Conservation (phyloP, 352 stramenopile species). For the Elongisporangium anandrum region DNA sequence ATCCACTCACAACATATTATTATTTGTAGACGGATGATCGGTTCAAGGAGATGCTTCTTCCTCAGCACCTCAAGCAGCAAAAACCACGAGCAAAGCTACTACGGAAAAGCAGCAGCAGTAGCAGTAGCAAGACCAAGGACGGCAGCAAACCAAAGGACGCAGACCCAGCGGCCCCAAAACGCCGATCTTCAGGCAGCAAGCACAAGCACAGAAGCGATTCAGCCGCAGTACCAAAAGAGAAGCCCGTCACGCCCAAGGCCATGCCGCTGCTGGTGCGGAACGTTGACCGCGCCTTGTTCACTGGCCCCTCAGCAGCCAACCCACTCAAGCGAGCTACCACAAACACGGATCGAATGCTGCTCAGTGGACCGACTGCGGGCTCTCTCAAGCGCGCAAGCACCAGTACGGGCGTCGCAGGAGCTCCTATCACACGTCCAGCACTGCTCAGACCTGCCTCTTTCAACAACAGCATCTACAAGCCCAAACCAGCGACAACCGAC, state of each 20-base stretch:
- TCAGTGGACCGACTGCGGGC: neutral
- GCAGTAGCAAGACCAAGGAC: neutral
- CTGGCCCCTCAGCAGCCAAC: slow-evolving; percentile 9
- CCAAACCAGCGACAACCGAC: neutral
- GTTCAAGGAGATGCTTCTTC: slow-evolving; percentile 45
- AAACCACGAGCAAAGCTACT: slow-evolving; percentile 16
- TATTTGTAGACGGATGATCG: slow-evolving; percentile 13
- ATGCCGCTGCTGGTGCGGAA: slow-evolving; percentile 28
- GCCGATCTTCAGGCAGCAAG: neutral
- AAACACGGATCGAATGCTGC: neutral
- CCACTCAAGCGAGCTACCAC: neutral
- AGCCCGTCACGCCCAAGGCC: slow-evolving; percentile 6
- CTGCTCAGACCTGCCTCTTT: neutral
- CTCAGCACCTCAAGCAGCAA: slow-evolving; percentile 13
- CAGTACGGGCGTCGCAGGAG: slow-evolving; percentile 9
- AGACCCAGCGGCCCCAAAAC: slow-evolving; percentile 2
- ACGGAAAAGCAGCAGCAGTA: slow-evolving; percentile 10
- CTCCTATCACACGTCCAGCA: slow-evolving; percentile 4
- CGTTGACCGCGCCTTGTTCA: slow-evolving; percentile 19
- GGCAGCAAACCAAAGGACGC: slow-evolving; percentile 4
- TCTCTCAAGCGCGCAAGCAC: slow-evolving; percentile 2
- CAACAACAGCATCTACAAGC: slow-evolving; percentile 3
- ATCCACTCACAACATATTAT: neutral
- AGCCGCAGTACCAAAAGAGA: slow-evolving; percentile 5
- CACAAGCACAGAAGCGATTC: neutral